phyloP scores from a whole-genome alignment of 495 filamentous ascomycete species.

The Arthonia radiata region DNA sequence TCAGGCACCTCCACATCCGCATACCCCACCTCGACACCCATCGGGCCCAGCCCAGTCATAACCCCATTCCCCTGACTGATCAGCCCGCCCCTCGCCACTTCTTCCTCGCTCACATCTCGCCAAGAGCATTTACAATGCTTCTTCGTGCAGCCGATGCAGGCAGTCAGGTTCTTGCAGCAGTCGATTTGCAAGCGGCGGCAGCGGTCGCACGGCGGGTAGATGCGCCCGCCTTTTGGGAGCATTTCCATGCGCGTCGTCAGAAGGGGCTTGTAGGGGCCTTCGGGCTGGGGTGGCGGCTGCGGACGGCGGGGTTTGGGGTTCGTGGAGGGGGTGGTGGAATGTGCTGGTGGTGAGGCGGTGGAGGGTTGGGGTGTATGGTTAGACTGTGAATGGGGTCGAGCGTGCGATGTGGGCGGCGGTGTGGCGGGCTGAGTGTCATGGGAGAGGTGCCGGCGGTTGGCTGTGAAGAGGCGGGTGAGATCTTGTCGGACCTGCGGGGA shows the following conservation, averaged over 20 bases:
- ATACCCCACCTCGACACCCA: too few species aligned
- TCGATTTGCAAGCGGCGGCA: slow-evolving; percentile 58
- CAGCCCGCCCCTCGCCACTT: too few species aligned
- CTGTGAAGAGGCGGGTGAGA: slow-evolving; percentile 8
- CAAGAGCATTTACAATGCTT: slow-evolving; percentile 73
- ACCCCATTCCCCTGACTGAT: too few species aligned
- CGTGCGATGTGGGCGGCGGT: slow-evolving; percentile 1
- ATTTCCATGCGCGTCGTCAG: slow-evolving; percentile 57
- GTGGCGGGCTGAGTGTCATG: slow-evolving; percentile 3
- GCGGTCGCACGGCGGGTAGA: slow-evolving; percentile 59
- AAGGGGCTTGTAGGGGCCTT: slow-evolving; percentile 35
- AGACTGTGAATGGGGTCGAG: too few species aligned
- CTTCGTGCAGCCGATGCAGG: slow-evolving; percentile 67
- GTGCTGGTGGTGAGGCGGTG: slow-evolving; percentile 1
- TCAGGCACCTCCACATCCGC: too few species aligned
- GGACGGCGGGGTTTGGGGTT: slow-evolving; percentile 23
- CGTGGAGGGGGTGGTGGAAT: slow-evolving; percentile 1
- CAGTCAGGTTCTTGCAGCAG: slow-evolving; percentile 63
- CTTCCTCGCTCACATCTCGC: slow-evolving; percentile 49
- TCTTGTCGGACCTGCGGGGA: slow-evolving; percentile 8
- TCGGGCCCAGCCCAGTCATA: too few species aligned
- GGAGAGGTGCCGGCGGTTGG: slow-evolving; percentile 9
- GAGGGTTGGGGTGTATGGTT: too few species aligned
- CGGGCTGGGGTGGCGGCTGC: slow-evolving; percentile 26
- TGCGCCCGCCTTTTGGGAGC: slow-evolving; percentile 40